Percentiles rank a stretch among this genome's conserved stretches.
phyloP scores from a whole-genome alignment of 1,139 yeast genomes.

The Schwanniomyces etchellsii region DNA sequence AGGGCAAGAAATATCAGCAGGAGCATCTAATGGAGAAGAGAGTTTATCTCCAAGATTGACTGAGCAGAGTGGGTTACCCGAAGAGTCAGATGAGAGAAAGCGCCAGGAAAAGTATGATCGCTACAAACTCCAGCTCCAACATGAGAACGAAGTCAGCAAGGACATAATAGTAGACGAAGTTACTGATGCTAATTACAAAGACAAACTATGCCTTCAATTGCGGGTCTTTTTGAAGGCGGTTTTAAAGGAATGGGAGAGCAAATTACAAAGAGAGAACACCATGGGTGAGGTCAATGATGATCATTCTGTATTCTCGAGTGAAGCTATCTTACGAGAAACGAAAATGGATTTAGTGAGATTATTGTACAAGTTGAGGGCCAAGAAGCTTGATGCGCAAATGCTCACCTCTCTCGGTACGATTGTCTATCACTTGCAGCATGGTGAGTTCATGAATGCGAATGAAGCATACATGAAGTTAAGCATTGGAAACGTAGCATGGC shows the following conservation, averaged over 20 bases:
- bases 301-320: slow-evolving; percentile 7
- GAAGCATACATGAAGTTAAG: slow-evolving; percentile 72
- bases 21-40: no score
- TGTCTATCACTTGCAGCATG: slow-evolving; percentile 51
- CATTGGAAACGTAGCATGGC: slow-evolving; percentile 91
- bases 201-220: slow-evolving; percentile 33
- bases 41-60: background rate
- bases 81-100: slow-evolving; percentile 4
- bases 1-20: no score
- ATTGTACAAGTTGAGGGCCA: slow-evolving; percentile 51
- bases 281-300: slow-evolving; percentile 1
- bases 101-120: slow-evolving; percentile 12
- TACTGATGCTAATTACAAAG: slow-evolving; percentile 18
- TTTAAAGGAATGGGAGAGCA: slow-evolving; percentile 39
- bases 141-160: slow-evolving; percentile 17
- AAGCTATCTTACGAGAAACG: slow-evolving; percentile 42
- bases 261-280: slow-evolving; percentile 1
- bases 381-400: slow-evolving; percentile 36
- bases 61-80: background rate
- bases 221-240: slow-evolving; percentile 46
- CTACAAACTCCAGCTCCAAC: slow-evolving; percentile 13
- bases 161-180: slow-evolving; percentile 30
- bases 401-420: slow-evolving; percentile 57
- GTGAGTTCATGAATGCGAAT: slow-evolving; percentile 51
- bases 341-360: slow-evolving; percentile 57